These are phyloP conservation scores for Malassezia caprae DNA, from an alignment of 1,284 basidiomycete genomes.

Conservation along the genomic window DNA sequence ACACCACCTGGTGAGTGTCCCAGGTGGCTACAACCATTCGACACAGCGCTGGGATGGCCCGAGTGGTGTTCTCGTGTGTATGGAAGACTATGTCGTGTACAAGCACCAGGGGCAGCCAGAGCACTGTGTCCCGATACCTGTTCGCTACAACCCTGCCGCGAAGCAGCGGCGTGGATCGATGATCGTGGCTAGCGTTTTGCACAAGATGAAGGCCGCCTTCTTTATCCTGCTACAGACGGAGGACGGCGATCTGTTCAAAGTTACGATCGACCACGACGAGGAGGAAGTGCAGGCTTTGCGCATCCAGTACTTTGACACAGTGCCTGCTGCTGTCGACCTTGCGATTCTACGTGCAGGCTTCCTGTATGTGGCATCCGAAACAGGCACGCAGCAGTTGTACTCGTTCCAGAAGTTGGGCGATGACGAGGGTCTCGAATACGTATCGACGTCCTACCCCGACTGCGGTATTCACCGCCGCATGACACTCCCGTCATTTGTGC, in stretches of 20 bases:
- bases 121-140: constrained; percentile 47
- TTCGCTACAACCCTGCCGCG: constrained; percentile 8
- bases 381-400: constrained; percentile 37
- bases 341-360: constrained; percentile 45
- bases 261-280: constrained; percentile 46
- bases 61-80: constrained; percentile 45
- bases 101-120: constrained; percentile 40
- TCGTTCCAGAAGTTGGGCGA: constrained; percentile 48
- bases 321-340: constrained; percentile 37
- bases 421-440: constrained; percentile 42
- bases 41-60: constrained; percentile 46
- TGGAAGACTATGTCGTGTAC: constrained; percentile 46
- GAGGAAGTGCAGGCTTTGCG: constrained; percentile 38
- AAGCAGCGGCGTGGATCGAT: constrained; percentile 30
- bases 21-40: constrained; percentile 44
- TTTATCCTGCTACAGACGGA: constrained; percentile 46
- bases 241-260: constrained; percentile 46
- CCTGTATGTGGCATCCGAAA: constrained; percentile 43
- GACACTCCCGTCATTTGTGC: constrained; percentile 35
- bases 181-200: constrained; percentile 42
- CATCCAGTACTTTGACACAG: constrained; percentile 48
- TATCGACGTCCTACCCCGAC: constrained; percentile 30
- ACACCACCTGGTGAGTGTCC: constrained; percentile 41
- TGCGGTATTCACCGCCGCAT: constrained; percentile 22
- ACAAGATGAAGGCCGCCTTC: constrained; percentile 47